phyloP scores from a whole-genome alignment of 768 basidiomycete genomes.

The Russula sp. region DNA sequence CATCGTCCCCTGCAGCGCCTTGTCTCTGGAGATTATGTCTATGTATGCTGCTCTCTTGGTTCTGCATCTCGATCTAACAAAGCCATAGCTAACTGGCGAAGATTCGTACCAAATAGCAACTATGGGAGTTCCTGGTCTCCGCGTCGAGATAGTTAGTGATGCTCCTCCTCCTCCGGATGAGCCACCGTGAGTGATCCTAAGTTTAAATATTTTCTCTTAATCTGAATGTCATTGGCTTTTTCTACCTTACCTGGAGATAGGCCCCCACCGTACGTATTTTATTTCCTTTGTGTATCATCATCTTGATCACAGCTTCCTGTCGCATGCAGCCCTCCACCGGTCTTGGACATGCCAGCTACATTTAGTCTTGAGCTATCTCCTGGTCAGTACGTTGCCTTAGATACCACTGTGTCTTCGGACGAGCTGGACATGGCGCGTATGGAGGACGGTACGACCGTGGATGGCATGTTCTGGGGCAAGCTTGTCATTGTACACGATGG shows the following conservation, averaged over 20 bases:
- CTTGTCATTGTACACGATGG: conserved; percentile 74
- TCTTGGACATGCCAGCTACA: conserved; percentile 79
- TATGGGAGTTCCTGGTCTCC: conserved; percentile 71
- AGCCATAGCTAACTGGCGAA: conserved; percentile 62
- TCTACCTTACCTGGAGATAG: conserved; percentile 24
- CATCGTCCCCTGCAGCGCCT: conserved; percentile 44
- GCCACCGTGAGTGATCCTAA: conserved; percentile 55
- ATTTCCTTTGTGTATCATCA: background rate
- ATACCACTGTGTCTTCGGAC: conserved; percentile 67
- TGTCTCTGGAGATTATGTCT: conserved; percentile 78
- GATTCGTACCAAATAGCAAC: conserved; percentile 88
- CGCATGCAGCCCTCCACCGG: conserved; percentile 48
- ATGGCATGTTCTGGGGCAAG: conserved; percentile 84
- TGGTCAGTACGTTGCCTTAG: conserved; percentile 72
- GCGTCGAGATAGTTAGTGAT: conserved; percentile 82
- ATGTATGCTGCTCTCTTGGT: conserved; percentile 40
- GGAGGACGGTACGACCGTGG: conserved; percentile 83
- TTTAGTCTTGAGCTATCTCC: conserved; percentile 77
- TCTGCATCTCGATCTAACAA: conserved; percentile 12
- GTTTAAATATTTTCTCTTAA: background rate
- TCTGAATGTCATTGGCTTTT: background rate
- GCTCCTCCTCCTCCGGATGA: conserved; percentile 80
- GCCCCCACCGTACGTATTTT: conserved; percentile 41
- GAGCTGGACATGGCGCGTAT: conserved; percentile 88
- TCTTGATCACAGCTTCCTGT: background rate